These are phyloP conservation scores for Zalaria obscura DNA, from an alignment of 2,329 filamentous ascomycete genomes.

Conservation along the genomic window DNA sequence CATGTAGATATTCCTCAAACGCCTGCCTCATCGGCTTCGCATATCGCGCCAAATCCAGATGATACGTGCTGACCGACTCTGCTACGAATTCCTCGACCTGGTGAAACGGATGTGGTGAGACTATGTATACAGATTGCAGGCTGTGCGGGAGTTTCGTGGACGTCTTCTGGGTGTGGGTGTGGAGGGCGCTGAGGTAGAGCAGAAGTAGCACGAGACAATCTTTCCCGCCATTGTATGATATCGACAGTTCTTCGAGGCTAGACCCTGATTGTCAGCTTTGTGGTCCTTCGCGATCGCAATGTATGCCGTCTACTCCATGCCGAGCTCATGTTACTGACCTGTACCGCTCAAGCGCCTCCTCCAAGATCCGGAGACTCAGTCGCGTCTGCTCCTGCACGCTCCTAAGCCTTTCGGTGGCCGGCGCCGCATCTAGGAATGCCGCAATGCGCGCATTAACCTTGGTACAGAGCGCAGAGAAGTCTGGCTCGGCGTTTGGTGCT, in stretches of 20 bases:
- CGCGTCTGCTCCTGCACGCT: conserved; percentile 62
- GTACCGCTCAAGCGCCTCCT: conserved; percentile 62
- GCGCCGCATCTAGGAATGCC: conserved; percentile 48
- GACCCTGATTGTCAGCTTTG: conserved; percentile 4
- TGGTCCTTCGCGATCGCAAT: neutral
- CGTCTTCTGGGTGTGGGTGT: conserved; percentile 16
- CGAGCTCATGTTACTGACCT: conserved; percentile 34
- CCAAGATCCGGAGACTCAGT: conserved; percentile 57
- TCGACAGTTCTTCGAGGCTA: conserved; percentile 63
- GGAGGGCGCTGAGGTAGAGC: conserved; percentile 59
- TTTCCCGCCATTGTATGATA: conserved; percentile 97
- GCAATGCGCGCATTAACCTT: conserved; percentile 46
- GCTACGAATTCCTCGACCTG: conserved; percentile 78
- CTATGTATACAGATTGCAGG: conserved; percentile 83
- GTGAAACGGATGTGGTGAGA: conserved; percentile 67
- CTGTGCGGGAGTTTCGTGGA: conserved; percentile 10
- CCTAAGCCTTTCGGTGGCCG: conserved; percentile 41
- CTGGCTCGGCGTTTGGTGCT: conserved; percentile 30
- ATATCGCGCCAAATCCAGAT: conserved; percentile 62
- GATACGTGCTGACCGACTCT: conserved; percentile 51
- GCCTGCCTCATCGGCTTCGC: conserved; percentile 66
- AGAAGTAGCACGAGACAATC: conserved; percentile 89
- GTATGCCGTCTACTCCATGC: conserved; percentile 5
- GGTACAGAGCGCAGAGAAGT: conserved; percentile 29
- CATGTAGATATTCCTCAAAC: conserved; percentile 60